A percentile compares a stretch with the other conserved stretches of the same genome.
These are phyloP conservation scores for Taphrina deformans DNA, from an alignment of 1,139 yeast species.

Conservation along the genomic window DNA sequence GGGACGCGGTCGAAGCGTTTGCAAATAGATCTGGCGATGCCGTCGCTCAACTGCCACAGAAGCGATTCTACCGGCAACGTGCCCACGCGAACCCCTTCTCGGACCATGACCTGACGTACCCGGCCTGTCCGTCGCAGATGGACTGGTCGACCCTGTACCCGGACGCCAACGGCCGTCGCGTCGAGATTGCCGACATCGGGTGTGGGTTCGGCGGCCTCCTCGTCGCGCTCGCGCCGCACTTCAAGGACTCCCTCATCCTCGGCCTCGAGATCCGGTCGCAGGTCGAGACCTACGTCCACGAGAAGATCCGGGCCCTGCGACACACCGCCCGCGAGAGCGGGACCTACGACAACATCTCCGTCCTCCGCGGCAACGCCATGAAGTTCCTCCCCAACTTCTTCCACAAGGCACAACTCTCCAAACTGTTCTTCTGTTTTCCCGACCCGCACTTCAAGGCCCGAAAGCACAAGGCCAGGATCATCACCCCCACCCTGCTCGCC, in stretches of 20 bases:
- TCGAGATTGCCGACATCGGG: conserved; percentile 93
- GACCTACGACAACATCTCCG: conserved; percentile 77
- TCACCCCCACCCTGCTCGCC: conserved; percentile 80
- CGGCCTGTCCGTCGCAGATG: conserved; percentile 76
- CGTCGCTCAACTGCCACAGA: conserved; percentile 47
- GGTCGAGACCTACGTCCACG: conserved; percentile 95
- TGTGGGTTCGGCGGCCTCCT: conserved; percentile 97
- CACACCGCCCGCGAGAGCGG: conserved; percentile 44
- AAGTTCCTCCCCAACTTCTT: conserved; percentile 94
- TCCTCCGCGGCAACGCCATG: conserved; percentile 94
- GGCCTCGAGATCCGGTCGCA: conserved; percentile 83
- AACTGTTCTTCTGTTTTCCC: conserved; percentile 97
- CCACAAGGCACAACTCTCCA: conserved; percentile 66
- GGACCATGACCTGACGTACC: conserved; percentile 89
- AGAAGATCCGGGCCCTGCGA: conserved; percentile 85
- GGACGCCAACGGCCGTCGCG: conserved; percentile 52
- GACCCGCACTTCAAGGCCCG: conserved; percentile 98
- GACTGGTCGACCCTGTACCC: conserved; percentile 83
- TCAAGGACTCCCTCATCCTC: conserved; percentile 69
- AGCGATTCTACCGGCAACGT: conserved; percentile 89
- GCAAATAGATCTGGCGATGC: conserved; percentile 21
- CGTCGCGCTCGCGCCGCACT: conserved; percentile 73
- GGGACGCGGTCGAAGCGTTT: conserved; percentile 24
- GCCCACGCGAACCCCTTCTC: conserved; percentile 98
- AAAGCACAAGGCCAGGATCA: conserved; percentile 94